These are phyloP conservation scores for Fomitopsis pinicola DNA, from an alignment of 1,284 basidiomycete species.

Conservation along the genomic window DNA sequence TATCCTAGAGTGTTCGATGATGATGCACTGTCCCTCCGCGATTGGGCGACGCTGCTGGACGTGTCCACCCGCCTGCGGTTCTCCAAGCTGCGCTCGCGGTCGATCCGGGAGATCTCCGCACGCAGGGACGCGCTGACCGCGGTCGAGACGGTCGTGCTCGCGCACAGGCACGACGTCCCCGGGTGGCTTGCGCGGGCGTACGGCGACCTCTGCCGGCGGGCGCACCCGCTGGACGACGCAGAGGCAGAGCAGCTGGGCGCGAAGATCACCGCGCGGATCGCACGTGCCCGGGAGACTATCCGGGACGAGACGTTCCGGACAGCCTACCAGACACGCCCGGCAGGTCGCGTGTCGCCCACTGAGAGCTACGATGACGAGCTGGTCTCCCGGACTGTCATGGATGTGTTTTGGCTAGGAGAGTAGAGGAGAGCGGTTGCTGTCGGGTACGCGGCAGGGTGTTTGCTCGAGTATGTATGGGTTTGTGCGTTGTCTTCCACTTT, in stretches of 20 bases:
- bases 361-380: slow-evolving; percentile 18
- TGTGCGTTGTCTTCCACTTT: neutral
- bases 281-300: slow-evolving; percentile 19
- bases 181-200: slow-evolving; percentile 37
- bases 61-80: slow-evolving; percentile 31
- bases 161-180: slow-evolving; percentile 32
- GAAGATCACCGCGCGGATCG: slow-evolving; percentile 16
- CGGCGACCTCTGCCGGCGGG: slow-evolving; percentile 31
- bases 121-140: slow-evolving; percentile 24
- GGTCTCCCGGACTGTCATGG: slow-evolving; percentile 17
- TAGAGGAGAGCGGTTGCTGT: neutral
- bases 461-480: neutral
- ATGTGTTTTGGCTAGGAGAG: slow-evolving; percentile 14
- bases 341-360: slow-evolving; percentile 8
- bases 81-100: slow-evolving; percentile 26
- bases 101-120: slow-evolving; percentile 28
- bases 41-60: slow-evolving; percentile 33
- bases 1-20: slow-evolving; percentile 26
- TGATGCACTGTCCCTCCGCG: slow-evolving; percentile 19
- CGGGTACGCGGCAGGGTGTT: neutral
- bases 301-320: slow-evolving; percentile 17
- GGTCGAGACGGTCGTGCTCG: slow-evolving; percentile 33
- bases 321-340: slow-evolving; percentile 13
- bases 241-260: slow-evolving; percentile 35
- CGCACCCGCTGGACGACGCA: slow-evolving; percentile 26